Base-by-base conservation (phyloP, 179 eudicot genomes). In the Vitellaria paradoxa region DNA sequence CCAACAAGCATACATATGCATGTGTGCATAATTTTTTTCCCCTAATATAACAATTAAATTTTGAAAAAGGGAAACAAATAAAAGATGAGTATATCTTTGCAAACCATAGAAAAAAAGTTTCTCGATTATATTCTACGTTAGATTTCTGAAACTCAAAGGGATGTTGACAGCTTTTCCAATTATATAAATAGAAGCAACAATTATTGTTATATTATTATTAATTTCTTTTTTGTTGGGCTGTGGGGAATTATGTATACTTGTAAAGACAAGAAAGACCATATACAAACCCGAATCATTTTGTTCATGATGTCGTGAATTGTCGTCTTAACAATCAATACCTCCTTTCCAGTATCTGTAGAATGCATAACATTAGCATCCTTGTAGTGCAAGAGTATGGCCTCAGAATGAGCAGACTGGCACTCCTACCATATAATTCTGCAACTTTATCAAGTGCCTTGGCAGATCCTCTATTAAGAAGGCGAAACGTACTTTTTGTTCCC, bases 381-480 rank as follows among this genome's bases (percentile, higher is more conserved):
- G 82, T 47, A 72, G 75, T 21, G 3, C 55, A 63, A 64, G 12
- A 50, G 55, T 47, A 70, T 56, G 82, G 46, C 62, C 60, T 66
- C 71, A 75, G 70, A 64, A 67, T 21, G 77, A 70, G 68, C 64
- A 37, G 67, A 84, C 72, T 74, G 70, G 72, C 56, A 65, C 45
- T 67, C 73, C 81, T 88, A 96, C 99, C 99, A 87, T 96, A 93
- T 84, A 96, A 80, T 86, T 93, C 99, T 62, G 96, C 97, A 80
- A 96, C 99, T 93, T 96, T 96, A 81, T 96, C 98, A 45, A 96
- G 97, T 60, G 99, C 99, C 91, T 96, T 96, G 70, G 99, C 99
- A 81, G 99, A 96, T 46, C 99, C 99, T 83, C 99, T 90, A 79
- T 96, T 96, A 68, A 93, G 94, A 72, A 96, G 94, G 80, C 98